These are phyloP conservation scores for Nyssa sinensis DNA, from an alignment of 148 eudicot species.

Conservation along the genomic window DNA sequence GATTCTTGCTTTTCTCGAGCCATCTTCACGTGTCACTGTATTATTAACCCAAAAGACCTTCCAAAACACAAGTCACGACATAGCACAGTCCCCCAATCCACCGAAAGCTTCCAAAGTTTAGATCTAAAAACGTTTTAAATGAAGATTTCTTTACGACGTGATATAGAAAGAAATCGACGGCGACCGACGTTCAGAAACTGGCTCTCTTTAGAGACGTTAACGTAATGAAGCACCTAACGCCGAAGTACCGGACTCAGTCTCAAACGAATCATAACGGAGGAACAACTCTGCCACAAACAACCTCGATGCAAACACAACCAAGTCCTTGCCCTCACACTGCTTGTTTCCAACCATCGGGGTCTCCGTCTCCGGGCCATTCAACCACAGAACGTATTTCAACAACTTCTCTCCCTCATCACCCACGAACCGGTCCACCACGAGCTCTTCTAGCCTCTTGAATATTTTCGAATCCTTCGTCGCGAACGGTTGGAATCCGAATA, in stretches of 20 bases:
- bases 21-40: no score
- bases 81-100: no score
- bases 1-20: no score
- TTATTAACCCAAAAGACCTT: no score
- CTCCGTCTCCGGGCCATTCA: conserved; percentile 78
- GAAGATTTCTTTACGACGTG: no score
- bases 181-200: conserved; percentile 31
- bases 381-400: conserved; percentile 78
- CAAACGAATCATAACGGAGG: conserved; percentile 80
- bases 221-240: conserved; percentile 63
- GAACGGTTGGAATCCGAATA: conserved; percentile 83
- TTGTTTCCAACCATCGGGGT: conserved; percentile 57
- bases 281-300: conserved; percentile 70
- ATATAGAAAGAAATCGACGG: no score
- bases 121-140: no score
- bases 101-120: no score
- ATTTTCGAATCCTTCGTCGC: conserved; percentile 78
- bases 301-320: conserved; percentile 71
- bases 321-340: conserved; percentile 96
- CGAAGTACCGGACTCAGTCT: conserved; percentile 62
- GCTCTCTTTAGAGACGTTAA: conserved; percentile 74
- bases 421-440: conserved; percentile 66
- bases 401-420: conserved; percentile 61
- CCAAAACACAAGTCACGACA: no score
- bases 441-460: conserved; percentile 71